phyloP scores from a whole-genome alignment of 495 filamentous ascomycete species.

The Aspergillus sparsus region DNA sequence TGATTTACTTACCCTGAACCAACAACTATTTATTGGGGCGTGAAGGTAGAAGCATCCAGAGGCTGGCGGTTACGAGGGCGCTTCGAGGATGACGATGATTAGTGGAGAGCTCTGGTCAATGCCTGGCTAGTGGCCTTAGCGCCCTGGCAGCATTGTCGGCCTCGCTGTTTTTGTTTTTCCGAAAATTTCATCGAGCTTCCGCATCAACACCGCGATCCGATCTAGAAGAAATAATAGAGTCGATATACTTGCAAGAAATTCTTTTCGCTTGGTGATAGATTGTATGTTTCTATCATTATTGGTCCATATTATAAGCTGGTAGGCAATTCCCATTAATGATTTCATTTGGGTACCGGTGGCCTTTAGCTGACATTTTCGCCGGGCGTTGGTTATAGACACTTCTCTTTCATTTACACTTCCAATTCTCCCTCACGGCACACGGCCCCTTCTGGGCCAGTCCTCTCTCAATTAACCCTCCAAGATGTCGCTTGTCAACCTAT shows the following conservation, averaged over 20 bases:
- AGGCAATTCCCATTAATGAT: no score
- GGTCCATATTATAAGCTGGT: no score
- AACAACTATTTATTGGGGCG: constrained; percentile 14
- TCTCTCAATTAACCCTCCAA: constrained; percentile 30
- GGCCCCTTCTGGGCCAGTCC: constrained; percentile 26
- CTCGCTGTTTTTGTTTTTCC: constrained; percentile 40
- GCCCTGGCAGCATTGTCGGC: constrained; percentile 13
- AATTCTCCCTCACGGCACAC: constrained; percentile 10
- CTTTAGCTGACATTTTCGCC: no score
- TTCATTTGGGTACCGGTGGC: no score
- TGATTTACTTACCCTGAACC: constrained; percentile 14
- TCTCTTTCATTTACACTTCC: no score
- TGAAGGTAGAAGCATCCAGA: constrained; percentile 22
- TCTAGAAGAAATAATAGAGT: background rate
- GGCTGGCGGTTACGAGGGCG: constrained; percentile 27
- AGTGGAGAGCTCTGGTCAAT: constrained; percentile 6
- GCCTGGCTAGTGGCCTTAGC: constrained; percentile 7
- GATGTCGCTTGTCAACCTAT: constrained; percentile 86
- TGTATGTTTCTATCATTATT: no score
- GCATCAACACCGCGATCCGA: constrained; percentile 18
- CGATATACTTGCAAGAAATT: no score
- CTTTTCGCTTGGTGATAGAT: no score
- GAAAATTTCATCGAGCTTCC: constrained; percentile 45
- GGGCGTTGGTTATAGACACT: no score
- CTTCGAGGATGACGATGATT: constrained; percentile 23